phyloP scores from a whole-genome alignment of 2,329 filamentous ascomycete species.

The Neofusicoccum ribis region DNA sequence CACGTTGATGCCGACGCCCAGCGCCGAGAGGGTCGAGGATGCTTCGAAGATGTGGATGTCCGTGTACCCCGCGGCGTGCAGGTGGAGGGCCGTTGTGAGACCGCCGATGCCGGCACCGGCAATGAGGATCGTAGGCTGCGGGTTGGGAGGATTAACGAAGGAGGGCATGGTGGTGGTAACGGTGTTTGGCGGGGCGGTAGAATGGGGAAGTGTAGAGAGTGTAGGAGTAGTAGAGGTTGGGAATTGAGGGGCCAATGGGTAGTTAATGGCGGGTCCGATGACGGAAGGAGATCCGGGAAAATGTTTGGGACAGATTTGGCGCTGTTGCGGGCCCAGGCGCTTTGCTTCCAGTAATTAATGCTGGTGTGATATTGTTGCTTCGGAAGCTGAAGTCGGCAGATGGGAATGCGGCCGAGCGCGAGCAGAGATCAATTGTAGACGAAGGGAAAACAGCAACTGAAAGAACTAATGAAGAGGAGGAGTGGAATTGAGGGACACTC shows the following conservation, averaged over 20 bases:
- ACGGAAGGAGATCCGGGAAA: neutral
- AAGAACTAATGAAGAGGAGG: neutral
- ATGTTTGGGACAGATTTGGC: neutral
- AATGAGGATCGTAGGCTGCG: constrained; percentile 47
- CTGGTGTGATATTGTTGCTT: neutral
- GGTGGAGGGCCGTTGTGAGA: constrained; percentile 63
- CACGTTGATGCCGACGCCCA: constrained; percentile 51
- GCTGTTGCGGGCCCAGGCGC: neutral
- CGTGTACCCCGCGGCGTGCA: constrained; percentile 38
- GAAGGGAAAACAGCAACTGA: neutral
- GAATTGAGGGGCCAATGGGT: no score
- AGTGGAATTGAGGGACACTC: neutral
- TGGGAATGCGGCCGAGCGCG: neutral
- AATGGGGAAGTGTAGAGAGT: neutral
- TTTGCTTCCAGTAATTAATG: neutral
- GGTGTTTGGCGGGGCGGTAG: neutral
- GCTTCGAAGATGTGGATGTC: constrained; percentile 48
- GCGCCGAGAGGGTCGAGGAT: constrained; percentile 41
- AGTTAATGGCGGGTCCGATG: neutral
- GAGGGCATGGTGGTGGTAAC: neutral
- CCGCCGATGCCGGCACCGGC: constrained; percentile 67
- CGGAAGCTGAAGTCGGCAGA: constrained; percentile 1
- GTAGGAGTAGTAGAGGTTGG: neutral
- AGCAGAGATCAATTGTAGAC: neutral
- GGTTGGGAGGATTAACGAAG: neutral